Evolutionary conservation across 768 basidiomycete species (phyloP).

Genomic region (Glaciozyma martinii): DNA sequence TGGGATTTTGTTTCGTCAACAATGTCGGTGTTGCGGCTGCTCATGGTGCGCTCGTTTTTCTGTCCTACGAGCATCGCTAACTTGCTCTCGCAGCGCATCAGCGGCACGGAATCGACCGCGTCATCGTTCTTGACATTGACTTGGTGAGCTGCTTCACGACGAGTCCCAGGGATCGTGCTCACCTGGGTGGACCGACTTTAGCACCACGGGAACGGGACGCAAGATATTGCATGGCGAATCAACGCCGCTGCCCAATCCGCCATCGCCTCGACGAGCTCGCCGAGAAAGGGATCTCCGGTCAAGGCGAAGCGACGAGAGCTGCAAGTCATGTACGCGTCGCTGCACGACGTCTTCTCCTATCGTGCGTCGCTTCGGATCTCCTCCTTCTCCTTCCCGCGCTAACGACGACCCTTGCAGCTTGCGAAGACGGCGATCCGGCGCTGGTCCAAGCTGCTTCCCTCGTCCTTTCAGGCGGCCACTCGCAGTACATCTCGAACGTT

Average conservation of each 20-base stretch:
- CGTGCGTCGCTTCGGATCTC: slow-evolving; percentile 3
- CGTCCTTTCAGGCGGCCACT: slow-evolving; percentile 66
- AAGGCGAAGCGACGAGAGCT: slow-evolving; percentile 44
- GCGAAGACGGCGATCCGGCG: slow-evolving; percentile 66
- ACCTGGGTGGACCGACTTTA: background rate
- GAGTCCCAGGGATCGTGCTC: background rate
- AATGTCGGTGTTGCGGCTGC: slow-evolving; percentile 85
- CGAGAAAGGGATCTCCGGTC: slow-evolving; percentile 19
- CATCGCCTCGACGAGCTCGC: slow-evolving; percentile 41
- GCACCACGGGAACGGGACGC: slow-evolving; percentile 77
- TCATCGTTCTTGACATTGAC: slow-evolving; percentile 86
- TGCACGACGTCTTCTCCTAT: slow-evolving; percentile 70
- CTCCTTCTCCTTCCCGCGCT: too few species aligned
- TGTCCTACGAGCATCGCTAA: background rate
- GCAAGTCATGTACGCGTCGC: slow-evolving; percentile 74
- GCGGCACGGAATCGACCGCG: slow-evolving; percentile 62
- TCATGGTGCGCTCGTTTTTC: slow-evolving; percentile 53
- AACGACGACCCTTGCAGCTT: background rate
- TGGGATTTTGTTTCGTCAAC: slow-evolving; percentile 91
- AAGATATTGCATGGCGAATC: slow-evolving; percentile 80
- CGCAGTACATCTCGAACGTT: slow-evolving; percentile 78
- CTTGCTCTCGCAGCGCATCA: slow-evolving; percentile 57
- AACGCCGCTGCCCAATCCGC: slow-evolving; percentile 45
- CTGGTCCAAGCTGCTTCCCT: slow-evolving; percentile 81
- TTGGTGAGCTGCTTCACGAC: slow-evolving; percentile 37